Conservation (phyloP, 2,329 filamentous ascomycete species). For the Zelopaecilomyces penicillatus region DNA sequence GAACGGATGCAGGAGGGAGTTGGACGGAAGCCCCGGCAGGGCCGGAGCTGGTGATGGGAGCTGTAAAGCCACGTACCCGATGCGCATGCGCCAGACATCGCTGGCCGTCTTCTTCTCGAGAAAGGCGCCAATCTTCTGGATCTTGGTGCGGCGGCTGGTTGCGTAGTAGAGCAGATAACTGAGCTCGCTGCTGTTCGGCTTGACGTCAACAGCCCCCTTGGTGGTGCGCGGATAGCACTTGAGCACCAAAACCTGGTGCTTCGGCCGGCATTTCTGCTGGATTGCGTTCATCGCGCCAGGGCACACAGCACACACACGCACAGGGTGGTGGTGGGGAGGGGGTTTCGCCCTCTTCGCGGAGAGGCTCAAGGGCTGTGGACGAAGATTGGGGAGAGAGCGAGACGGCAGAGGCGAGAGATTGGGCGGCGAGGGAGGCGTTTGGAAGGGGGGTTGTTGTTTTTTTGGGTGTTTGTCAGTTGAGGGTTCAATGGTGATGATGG, state of each 20-base stretch:
- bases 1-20: slow-evolving; percentile 1
- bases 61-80: slow-evolving; percentile 53
- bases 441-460: background rate
- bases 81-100: slow-evolving; percentile 82
- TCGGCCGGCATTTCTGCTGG: slow-evolving; percentile 68
- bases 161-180: slow-evolving; percentile 97
- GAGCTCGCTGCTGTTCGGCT: slow-evolving; percentile 92
- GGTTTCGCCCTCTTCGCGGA: slow-evolving; percentile 2
- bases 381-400: background rate
- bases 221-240: slow-evolving; percentile 94
- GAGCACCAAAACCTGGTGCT: slow-evolving; percentile 91
- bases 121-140: slow-evolving; percentile 92
- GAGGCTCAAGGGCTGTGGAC: background rate
- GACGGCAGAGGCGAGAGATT: slow-evolving; percentile 1
- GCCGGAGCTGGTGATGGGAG: background rate
- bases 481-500: too few species aligned
- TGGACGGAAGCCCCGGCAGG: slow-evolving; percentile 6
- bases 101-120: slow-evolving; percentile 87
- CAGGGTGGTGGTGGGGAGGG: too few species aligned
- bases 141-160: slow-evolving; percentile 86
- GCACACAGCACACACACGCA: background rate
- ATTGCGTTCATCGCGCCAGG: slow-evolving; percentile 50
- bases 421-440: background rate
- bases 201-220: slow-evolving; percentile 86
- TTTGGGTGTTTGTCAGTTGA: background rate